A percentile compares a stretch with the other conserved stretches of the same genome.
Evolutionary conservation across 345 rosid species (phyloP).

Genomic region (Aurinia saxatilis): DNA sequence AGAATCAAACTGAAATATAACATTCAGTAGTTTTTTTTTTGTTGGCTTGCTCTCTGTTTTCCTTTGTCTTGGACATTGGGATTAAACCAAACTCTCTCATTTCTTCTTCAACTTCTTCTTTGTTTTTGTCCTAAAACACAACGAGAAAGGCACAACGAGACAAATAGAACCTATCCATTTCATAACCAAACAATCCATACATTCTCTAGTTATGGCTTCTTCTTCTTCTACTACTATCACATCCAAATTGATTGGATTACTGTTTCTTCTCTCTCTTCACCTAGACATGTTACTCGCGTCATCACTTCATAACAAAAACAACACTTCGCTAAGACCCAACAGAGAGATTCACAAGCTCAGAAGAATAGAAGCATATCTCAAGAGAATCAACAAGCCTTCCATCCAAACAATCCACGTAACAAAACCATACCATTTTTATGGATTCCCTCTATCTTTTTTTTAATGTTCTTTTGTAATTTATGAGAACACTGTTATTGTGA

Average conservation of each 20-base stretch:
- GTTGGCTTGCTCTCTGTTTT: slow-evolving; percentile 34
- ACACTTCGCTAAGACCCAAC: slow-evolving; percentile 41
- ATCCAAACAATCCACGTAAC: slow-evolving; percentile 77
- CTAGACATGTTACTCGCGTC: slow-evolving; percentile 29
- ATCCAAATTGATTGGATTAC: slow-evolving; percentile 42
- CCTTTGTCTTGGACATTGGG: slow-evolving; percentile 27
- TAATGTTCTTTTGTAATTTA: background rate
- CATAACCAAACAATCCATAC: slow-evolving; percentile 28
- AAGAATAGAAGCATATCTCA: slow-evolving; percentile 49
- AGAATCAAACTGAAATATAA: slow-evolving; percentile 11
- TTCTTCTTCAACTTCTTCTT: slow-evolving; percentile 23
- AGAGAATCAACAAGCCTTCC: slow-evolving; percentile 75
- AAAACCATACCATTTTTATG: background rate
- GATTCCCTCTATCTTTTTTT: background rate
- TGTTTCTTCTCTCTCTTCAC: slow-evolving; percentile 40
- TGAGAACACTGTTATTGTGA: background rate
- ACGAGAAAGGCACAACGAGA: slow-evolving; percentile 22
- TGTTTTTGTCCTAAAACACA: slow-evolving; percentile 16
- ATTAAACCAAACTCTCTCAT: slow-evolving; percentile 28
- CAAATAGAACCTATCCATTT: slow-evolving; percentile 24
- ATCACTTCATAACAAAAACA: slow-evolving; percentile 34
- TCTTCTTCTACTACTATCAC: slow-evolving; percentile 24
- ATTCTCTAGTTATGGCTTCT: slow-evolving; percentile 55
- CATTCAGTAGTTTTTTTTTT: slow-evolving; percentile 18
- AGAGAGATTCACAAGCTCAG: slow-evolving; percentile 44